Percentiles rank a stretch among this genome's conserved stretches.
Evolutionary conservation across 2,329 filamentous ascomycete species (phyloP).

Genomic region (Xylaria sp.): DNA sequence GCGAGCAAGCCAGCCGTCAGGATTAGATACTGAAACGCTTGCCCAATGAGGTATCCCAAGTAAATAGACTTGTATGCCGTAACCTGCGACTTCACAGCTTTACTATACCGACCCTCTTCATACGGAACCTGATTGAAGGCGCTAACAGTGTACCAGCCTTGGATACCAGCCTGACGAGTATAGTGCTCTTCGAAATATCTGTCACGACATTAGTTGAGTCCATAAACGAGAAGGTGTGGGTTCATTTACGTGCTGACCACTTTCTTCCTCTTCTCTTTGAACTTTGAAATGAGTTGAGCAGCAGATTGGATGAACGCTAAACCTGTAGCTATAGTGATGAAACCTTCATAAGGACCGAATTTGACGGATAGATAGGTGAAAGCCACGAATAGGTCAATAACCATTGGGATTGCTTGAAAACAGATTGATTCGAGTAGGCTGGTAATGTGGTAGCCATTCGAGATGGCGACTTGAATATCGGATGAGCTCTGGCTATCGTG

Average conservation of each 20-base stretch:
- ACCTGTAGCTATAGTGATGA: conserved; percentile 70
- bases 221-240: neutral
- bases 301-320: conserved; percentile 67
- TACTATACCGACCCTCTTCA: conserved; percentile 65
- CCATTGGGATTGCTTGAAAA: conserved; percentile 68
- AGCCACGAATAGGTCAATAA: conserved; percentile 69
- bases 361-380: conserved; percentile 69
- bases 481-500: conserved; percentile 70
- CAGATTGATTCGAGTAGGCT: conserved; percentile 68
- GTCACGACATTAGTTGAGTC: conserved; percentile 17
- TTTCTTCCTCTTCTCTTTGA: conserved; percentile 61
- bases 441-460: conserved; percentile 64
- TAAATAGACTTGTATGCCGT: conserved; percentile 54
- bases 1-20: conserved; percentile 77
- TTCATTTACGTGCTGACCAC: conserved; percentile 59
- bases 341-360: conserved; percentile 70
- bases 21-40: conserved; percentile 69
- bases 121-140: conserved; percentile 70
- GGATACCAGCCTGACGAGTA: conserved; percentile 65
- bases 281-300: conserved; percentile 62
- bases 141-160: conserved; percentile 69
- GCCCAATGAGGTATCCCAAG: conserved; percentile 61
- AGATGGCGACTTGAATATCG: conserved; percentile 68
- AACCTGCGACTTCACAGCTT: conserved; percentile 59
- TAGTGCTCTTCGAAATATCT: conserved; percentile 65